A percentile compares a stretch with the other conserved stretches of the same genome.
Evolutionary conservation across 2,329 filamentous ascomycete genomes (phyloP).

Genomic region (Pseudonectria foliicola): DNA sequence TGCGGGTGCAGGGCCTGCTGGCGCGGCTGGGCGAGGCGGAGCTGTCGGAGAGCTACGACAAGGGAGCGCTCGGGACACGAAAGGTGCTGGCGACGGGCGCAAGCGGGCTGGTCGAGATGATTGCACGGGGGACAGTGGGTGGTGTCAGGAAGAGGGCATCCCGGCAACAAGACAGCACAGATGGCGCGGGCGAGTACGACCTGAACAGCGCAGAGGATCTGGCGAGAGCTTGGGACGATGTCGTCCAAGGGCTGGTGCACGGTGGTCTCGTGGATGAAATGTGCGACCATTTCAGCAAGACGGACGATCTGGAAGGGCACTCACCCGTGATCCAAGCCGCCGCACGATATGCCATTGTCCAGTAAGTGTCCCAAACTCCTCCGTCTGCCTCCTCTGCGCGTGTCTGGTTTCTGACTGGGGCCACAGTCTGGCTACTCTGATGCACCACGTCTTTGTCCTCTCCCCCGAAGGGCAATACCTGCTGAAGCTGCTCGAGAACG

Average conservation of each 20-base stretch:
- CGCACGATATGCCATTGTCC: slow-evolving; percentile 60
- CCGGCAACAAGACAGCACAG: slow-evolving; percentile 2
- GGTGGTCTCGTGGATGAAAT: slow-evolving; percentile 59
- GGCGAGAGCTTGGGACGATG: slow-evolving; percentile 57
- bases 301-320: slow-evolving; percentile 57
- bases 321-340: slow-evolving; percentile 55
- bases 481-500: slow-evolving; percentile 61
- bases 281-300: slow-evolving; percentile 53
- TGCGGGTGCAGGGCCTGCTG: slow-evolving; percentile 53
- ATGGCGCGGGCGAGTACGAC: slow-evolving; percentile 42
- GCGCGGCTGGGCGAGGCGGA: slow-evolving; percentile 58
- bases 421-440: slow-evolving; percentile 59
- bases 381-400: slow-evolving; percentile 1
- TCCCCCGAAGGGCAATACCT: slow-evolving; percentile 71
- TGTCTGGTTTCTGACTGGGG: slow-evolving; percentile 12
- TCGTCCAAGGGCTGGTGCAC: slow-evolving; percentile 59
- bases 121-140: slow-evolving; percentile 58
- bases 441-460: slow-evolving; percentile 65
- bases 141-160: slow-evolving; percentile 31
- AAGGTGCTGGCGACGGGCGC: slow-evolving; percentile 69
- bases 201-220: slow-evolving; percentile 52
- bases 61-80: slow-evolving; percentile 64
- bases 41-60: slow-evolving; percentile 76
- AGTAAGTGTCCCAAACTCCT: slow-evolving; percentile 43
- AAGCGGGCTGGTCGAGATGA: slow-evolving; percentile 61